These are phyloP conservation scores for Vachellia pachyceras DNA, from an alignment of 306 rosid species.

Conservation along the genomic window DNA sequence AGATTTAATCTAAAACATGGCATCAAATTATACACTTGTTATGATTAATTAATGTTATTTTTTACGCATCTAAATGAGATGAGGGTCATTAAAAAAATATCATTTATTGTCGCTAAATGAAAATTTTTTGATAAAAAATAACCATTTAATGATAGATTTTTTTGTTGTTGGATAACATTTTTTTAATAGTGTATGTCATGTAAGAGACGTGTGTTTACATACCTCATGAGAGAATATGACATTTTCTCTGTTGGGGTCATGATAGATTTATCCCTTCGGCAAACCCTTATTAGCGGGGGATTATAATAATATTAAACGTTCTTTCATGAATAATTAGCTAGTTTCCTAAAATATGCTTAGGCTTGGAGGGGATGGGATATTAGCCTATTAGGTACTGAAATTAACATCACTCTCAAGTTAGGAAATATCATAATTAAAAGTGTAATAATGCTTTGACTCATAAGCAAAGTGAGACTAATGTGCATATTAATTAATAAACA, in stretches of 20 bases:
- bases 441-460: constrained; percentile 40
- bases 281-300: background rate
- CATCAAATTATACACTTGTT: too few species aligned
- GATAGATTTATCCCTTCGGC: background rate
- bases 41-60: too few species aligned
- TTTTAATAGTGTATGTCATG: too few species aligned
- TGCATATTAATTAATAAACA: constrained; percentile 29
- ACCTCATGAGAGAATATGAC: too few species aligned
- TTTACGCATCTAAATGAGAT: too few species aligned
- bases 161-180: too few species aligned
- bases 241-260: background rate
- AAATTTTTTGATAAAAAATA: too few species aligned
- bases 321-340: background rate
- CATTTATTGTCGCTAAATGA: too few species aligned
- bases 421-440: constrained; percentile 31
- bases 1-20: too few species aligned
- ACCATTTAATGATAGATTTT: too few species aligned
- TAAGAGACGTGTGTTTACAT: too few species aligned
- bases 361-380: constrained; percentile 33
- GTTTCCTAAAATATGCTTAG: constrained; percentile 34
- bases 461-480: constrained; percentile 25
- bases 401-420: constrained; percentile 50
- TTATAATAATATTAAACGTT: background rate
- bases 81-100: too few species aligned
- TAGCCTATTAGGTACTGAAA: constrained; percentile 6